phyloP scores from a whole-genome alignment of 306 rosid genomes.

The Carpinus viminea region DNA sequence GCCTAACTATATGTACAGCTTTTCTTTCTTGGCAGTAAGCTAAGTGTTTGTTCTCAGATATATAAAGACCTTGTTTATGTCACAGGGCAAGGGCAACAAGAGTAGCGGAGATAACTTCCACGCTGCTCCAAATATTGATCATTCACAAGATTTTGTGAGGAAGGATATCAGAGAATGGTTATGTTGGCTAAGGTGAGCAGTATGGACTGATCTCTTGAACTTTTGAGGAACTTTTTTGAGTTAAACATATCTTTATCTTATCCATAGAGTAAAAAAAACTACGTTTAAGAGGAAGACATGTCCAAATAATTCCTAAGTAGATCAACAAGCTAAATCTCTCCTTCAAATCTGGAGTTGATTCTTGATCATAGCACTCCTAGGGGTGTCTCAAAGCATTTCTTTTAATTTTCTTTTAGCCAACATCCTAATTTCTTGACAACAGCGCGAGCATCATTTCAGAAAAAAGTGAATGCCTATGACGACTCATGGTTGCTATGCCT shows the following conservation, averaged over 20 bases:
- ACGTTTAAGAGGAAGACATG: background rate
- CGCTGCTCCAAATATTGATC: conserved; percentile 99
- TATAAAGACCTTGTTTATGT: conserved; percentile 22
- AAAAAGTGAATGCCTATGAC: background rate
- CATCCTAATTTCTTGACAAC: background rate
- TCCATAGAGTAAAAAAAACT: background rate
- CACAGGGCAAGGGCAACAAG: conserved; percentile 86
- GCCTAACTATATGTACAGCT: background rate
- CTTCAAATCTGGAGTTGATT: too few species aligned
- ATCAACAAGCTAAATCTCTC: too few species aligned
- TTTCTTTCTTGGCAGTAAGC: background rate
- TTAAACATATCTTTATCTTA: background rate
- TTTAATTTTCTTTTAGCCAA: too few species aligned
- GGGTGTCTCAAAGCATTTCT: too few species aligned
- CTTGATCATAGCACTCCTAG: too few species aligned
- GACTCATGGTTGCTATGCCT: background rate
- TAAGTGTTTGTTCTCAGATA: background rate
- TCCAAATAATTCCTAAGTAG: background rate
- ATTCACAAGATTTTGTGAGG: conserved; percentile 99
- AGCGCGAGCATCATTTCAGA: background rate
- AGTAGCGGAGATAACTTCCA: conserved; percentile 95
- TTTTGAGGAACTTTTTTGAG: background rate
- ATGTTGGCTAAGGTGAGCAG: conserved; percentile 73
- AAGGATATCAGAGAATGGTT: conserved; percentile 92
- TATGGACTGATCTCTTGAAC: conserved; percentile 18